A percentile compares a stretch with the other conserved stretches of the same genome.
Evolutionary conservation across 176 grass and related monocot species (phyloP).

Genomic region (Pontederia crassipes): DNA sequence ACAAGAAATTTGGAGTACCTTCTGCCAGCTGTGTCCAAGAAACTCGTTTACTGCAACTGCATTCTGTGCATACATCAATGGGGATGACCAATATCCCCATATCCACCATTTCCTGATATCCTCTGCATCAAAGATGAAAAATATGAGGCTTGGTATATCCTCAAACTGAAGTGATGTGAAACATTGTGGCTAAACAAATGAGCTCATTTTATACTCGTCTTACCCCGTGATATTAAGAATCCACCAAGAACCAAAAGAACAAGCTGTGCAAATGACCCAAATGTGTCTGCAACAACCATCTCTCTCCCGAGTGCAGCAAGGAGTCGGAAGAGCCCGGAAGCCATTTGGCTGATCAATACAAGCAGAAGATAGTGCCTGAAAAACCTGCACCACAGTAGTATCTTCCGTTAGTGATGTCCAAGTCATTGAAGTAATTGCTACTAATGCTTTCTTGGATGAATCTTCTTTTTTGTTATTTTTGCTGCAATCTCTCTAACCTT

Average conservation of each 20-base stretch:
- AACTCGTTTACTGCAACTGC: constrained; percentile 85
- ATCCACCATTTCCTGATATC: constrained; percentile 90
- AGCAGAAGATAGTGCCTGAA: constrained; percentile 86
- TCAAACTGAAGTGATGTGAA: constrained; percentile 2
- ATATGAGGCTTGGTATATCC: constrained; percentile 14
- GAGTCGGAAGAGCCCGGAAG: constrained; percentile 82
- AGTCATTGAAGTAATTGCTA: not conserved
- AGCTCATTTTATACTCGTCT: not conserved
- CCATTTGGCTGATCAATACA: constrained; percentile 84
- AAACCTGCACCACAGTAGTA: constrained; percentile 38
- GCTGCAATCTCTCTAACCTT: constrained; percentile 26
- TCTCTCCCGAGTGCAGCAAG: constrained; percentile 86
- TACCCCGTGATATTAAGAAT: constrained; percentile 86
- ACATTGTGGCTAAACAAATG: not conserved
- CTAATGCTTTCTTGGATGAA: not conserved
- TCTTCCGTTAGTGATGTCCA: not conserved
- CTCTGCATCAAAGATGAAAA: constrained; percentile 30
- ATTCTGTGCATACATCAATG: constrained; percentile 95
- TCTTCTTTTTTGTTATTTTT: not conserved
- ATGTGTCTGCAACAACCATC: constrained; percentile 94
- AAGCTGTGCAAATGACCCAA: constrained; percentile 87
- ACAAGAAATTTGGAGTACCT: constrained; percentile 28
- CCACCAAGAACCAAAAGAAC: constrained; percentile 92
- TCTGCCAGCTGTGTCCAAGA: constrained; percentile 71
- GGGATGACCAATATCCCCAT: constrained; percentile 94